A percentile compares a stretch with the other conserved stretches of the same genome.
Conservation (phyloP, 2,329 filamentous ascomycete species). For the Trichophaea hybrida region DNA sequence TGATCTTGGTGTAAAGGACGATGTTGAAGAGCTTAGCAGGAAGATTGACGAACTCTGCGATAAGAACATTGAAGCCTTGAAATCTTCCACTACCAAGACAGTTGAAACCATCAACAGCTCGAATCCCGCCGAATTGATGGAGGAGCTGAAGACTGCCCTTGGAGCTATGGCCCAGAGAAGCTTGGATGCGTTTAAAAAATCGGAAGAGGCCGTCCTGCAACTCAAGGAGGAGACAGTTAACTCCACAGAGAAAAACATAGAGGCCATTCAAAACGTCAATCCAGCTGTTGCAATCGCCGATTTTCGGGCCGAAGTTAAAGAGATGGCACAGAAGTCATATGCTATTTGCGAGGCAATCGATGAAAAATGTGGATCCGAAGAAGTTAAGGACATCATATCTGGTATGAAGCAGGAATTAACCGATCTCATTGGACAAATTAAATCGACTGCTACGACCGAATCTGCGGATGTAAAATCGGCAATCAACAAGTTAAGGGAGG, state of each 20-base stretch:
- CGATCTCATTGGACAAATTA: conserved; percentile 13
- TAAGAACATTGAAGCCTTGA: conserved; percentile 12
- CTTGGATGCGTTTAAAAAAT: conserved; percentile 20
- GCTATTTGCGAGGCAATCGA: conserved; percentile 10
- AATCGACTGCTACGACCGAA: conserved; percentile 6
- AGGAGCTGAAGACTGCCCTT: conserved; percentile 17
- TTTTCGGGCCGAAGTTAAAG: conserved; percentile 16
- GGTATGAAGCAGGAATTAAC: conserved; percentile 16
- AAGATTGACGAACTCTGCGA: conserved; percentile 21
- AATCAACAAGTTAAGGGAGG: conserved; percentile 17
- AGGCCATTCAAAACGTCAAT: conserved; percentile 15
- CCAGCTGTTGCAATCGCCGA: conserved; percentile 9
- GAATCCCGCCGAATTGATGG: conserved; percentile 16
- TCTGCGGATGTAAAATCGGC: conserved; percentile 12
- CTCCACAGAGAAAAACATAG: conserved; percentile 5
- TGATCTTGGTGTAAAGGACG: conserved; percentile 20
- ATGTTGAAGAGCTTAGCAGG: conserved; percentile 20
- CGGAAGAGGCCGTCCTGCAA: conserved; percentile 15
- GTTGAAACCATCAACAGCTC: conserved; percentile 17
- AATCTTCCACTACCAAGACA: conserved; percentile 15
- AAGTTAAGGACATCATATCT: conserved; percentile 9
- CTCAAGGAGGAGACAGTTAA: conserved; percentile 15
- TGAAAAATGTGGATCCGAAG: conserved; percentile 9
- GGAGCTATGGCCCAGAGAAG: conserved; percentile 21
- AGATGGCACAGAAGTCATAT: conserved; percentile 13